phyloP scores from a whole-genome alignment of 305 asterid species.

The Stenogyne calaminthoides region DNA sequence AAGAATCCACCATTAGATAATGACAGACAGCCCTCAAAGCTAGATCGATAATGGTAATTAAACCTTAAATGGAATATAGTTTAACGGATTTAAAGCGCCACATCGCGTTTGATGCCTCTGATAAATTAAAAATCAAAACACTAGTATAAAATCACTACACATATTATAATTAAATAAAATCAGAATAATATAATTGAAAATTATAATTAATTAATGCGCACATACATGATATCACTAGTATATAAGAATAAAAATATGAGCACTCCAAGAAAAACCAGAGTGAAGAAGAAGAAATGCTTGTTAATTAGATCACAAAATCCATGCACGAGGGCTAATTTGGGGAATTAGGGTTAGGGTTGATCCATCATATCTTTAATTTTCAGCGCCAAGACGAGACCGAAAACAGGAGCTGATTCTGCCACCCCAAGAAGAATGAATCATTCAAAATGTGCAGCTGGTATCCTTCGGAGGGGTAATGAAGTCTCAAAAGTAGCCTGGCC shows the following conservation, averaged over 20 bases:
- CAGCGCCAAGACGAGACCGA: constrained; percentile 95
- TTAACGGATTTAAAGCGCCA: too few species aligned
- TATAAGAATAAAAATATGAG: constrained; percentile 37
- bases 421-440: constrained; percentile 83
- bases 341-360: constrained; percentile 74
- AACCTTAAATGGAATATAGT: constrained; percentile 4
- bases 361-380: too few species aligned
- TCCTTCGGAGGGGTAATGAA: constrained; percentile 96
- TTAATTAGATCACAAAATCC: constrained; percentile 29
- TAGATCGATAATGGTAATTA: constrained; percentile 45
- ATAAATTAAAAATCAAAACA: background rate
- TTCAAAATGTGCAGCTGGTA: constrained; percentile 68
- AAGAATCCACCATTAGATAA: constrained; percentile 43
- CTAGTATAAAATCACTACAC: too few species aligned
- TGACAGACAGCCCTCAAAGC: constrained; percentile 54
- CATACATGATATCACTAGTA: background rate
- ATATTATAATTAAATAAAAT: too few species aligned
- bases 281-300: constrained; percentile 33
- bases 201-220: too few species aligned
- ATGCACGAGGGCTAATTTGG: constrained; percentile 28
- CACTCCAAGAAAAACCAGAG: constrained; percentile 42
- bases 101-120: background rate
- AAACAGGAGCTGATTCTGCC: constrained; percentile 95
- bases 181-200: too few species aligned
- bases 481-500: constrained; percentile 78